Evolutionary conservation across 768 basidiomycete species (phyloP).

Genomic region (Auriculariales sp.): DNA sequence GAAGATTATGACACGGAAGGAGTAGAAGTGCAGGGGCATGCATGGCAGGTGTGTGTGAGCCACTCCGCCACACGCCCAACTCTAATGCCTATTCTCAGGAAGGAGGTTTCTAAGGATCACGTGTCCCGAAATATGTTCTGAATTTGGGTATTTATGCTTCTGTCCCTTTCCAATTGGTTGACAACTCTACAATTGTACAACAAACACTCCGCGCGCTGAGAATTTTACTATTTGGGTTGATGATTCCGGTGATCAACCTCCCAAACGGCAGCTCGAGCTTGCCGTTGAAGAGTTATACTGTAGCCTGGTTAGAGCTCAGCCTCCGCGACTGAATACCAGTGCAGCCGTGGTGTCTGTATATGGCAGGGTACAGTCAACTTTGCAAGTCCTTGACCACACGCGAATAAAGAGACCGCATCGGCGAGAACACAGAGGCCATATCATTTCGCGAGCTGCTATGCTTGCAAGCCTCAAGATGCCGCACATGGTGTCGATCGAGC

Average conservation of each 20-base stretch:
- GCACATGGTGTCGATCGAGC: no score
- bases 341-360: background rate
- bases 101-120: background rate
- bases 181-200: background rate
- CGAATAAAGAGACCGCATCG: background rate
- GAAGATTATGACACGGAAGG: background rate
- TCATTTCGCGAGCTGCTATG: background rate
- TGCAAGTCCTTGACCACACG: background rate
- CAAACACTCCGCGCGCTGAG: background rate
- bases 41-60: background rate
- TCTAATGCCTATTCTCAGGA: background rate
- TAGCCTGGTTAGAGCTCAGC: no score
- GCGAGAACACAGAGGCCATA: background rate
- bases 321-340: no score
- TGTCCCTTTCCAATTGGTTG: background rate
- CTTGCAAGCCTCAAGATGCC: no score
- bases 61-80: background rate
- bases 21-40: background rate
- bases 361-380: background rate
- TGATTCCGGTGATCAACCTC: background rate
- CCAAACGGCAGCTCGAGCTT: background rate
- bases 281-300: background rate
- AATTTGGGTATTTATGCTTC: background rate
- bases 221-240: background rate
- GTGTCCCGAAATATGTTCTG: no score